A percentile compares a stretch with the other conserved stretches of the same genome.
These are phyloP conservation scores for Lactarius akahatsu DNA, from an alignment of 768 basidiomycete species.

Conservation along the genomic window DNA sequence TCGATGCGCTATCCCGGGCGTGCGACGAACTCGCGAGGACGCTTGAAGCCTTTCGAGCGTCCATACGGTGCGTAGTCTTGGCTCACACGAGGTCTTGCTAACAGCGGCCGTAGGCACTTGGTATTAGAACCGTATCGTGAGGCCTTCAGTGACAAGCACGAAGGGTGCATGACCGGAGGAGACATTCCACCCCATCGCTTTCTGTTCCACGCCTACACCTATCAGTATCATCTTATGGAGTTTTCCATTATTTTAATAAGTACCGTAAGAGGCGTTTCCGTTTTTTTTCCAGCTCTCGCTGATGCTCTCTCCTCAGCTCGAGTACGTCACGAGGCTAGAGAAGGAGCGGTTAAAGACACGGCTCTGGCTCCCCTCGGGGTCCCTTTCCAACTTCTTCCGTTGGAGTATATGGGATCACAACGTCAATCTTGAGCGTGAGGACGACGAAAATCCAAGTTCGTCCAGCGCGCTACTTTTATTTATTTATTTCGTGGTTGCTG, in stretches of 20 bases:
- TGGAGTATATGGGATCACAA: slow-evolving; percentile 49
- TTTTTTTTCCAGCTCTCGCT: neutral
- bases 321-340: slow-evolving; percentile 58
- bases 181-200: slow-evolving; percentile 62
- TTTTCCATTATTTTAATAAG: slow-evolving; percentile 38
- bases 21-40: slow-evolving; percentile 38
- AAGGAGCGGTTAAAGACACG: slow-evolving; percentile 40
- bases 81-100: neutral
- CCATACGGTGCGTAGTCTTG: slow-evolving; percentile 45
- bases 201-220: slow-evolving; percentile 73
- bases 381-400: slow-evolving; percentile 38
- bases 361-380: slow-evolving; percentile 58
- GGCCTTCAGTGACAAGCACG: slow-evolving; percentile 44
- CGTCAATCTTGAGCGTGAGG: slow-evolving; percentile 46
- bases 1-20: slow-evolving; percentile 42
- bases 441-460: slow-evolving; percentile 69
- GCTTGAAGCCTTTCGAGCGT: slow-evolving; percentile 49
- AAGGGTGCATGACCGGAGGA: slow-evolving; percentile 31
- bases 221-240: slow-evolving; percentile 54
- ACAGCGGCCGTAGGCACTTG: slow-evolving; percentile 36
- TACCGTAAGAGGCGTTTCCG: slow-evolving; percentile 36
- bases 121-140: slow-evolving; percentile 63
- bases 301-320: slow-evolving; percentile 46
- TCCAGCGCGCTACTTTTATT: neutral
- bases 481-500: neutral